Evolutionary conservation across 257 asterid species (phyloP).

Genomic region (Oldenlandia corymbosa): DNA sequence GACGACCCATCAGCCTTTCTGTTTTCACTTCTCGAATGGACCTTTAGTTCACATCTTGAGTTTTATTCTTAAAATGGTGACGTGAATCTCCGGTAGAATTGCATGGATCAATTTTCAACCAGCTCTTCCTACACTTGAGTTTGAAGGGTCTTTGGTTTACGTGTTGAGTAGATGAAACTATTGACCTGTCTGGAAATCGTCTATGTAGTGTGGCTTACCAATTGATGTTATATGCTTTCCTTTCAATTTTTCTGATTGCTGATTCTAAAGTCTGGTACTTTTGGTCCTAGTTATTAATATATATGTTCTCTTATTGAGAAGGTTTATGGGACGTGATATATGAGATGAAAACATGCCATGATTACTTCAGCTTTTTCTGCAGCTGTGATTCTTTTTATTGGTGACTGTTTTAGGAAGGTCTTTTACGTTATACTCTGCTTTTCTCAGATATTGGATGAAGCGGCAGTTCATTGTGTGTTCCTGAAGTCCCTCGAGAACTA

Average conservation of each 20-base stretch:
- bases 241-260: too few species aligned
- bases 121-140: neutral
- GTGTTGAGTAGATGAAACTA: neutral
- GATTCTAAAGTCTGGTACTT: too few species aligned
- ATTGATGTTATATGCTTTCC: neutral
- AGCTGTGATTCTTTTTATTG: neutral
- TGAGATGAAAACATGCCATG: neutral
- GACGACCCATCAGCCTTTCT: too few species aligned
- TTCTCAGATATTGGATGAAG: slow-evolving; percentile 89
- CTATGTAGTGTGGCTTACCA: neutral
- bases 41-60: neutral
- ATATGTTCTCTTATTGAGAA: neutral
- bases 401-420: slow-evolving; percentile 10
- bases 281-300: neutral
- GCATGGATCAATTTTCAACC: neutral
- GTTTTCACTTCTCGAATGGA: neutral
- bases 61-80: neutral
- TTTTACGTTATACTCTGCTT: slow-evolving; percentile 14
- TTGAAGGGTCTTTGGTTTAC: neutral
- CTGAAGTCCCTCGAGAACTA: slow-evolving; percentile 90
- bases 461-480: slow-evolving; percentile 82
- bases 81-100: neutral
- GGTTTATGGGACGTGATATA: neutral
- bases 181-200: neutral
- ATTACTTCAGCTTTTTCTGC: neutral